These are phyloP conservation scores for Rhexocercosporidium sp. DNA, from an alignment of 2,329 filamentous ascomycete species.

Conservation along the genomic window DNA sequence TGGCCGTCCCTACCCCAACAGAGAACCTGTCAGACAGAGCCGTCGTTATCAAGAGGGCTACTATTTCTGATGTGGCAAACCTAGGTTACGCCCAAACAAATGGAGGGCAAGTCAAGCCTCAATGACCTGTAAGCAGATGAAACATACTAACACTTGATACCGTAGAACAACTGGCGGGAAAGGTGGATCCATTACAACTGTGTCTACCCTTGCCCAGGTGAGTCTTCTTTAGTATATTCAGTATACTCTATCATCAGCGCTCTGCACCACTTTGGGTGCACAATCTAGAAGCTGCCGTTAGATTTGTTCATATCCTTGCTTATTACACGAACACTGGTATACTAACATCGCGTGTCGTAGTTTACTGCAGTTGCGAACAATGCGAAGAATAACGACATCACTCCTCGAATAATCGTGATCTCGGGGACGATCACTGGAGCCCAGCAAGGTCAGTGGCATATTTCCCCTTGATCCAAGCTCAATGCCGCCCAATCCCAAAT, in stretches of 20 bases:
- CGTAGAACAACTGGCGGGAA: conserved; percentile 50
- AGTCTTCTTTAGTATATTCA: neutral
- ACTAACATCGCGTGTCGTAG: neutral
- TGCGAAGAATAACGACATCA: conserved; percentile 45
- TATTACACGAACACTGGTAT: neutral
- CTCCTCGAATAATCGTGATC: conserved; percentile 50
- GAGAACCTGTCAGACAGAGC: conserved; percentile 39
- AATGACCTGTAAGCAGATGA: neutral
- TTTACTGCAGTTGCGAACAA: conserved; percentile 47
- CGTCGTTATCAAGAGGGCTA: conserved; percentile 50
- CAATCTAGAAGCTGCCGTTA: neutral
- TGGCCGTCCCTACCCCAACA: conserved; percentile 56
- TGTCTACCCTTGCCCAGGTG: conserved; percentile 48
- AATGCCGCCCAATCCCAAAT: no score
- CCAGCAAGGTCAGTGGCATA: conserved; percentile 4
- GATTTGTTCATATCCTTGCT: neutral
- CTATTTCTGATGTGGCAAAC: conserved; percentile 38
- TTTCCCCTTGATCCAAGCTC: no score
- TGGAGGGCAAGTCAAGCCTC: conserved; percentile 42
- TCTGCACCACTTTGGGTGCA: no score
- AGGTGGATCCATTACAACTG: conserved; percentile 51
- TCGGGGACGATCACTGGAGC: conserved; percentile 42
- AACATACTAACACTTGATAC: neutral
- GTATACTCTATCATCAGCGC: neutral
- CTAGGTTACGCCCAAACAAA: conserved; percentile 54